phyloP scores from a whole-genome alignment of 208 protist genomes.

The Leishmania martiniquensis region DNA sequence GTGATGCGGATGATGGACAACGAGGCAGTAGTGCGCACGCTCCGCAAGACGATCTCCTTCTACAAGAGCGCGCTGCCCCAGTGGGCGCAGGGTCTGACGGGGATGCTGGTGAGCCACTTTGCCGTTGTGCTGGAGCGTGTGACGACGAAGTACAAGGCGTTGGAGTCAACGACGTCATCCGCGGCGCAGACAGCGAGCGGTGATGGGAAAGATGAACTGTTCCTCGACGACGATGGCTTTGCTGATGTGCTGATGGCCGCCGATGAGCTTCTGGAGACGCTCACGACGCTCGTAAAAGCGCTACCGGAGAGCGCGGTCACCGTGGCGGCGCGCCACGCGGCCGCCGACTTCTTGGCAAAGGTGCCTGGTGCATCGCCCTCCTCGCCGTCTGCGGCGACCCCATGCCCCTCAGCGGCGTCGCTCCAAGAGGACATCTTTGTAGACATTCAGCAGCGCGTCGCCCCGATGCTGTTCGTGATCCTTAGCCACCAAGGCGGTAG shows the following conservation, averaged over 20 bases:
- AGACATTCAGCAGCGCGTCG: conserved; percentile 61
- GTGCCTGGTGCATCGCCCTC: conserved; percentile 3
- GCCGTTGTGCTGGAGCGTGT: conserved; percentile 54
- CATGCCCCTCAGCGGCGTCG: conserved; percentile 4
- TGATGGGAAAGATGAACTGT: not conserved
- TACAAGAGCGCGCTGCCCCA: conserved; percentile 88
- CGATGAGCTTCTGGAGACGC: conserved; percentile 86
- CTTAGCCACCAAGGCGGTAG: conserved; percentile 66
- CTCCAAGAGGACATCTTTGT: conserved; percentile 53
- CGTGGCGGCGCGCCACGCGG: conserved; percentile 10
- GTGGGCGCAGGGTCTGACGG: conserved; percentile 82
- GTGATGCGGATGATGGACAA: conserved; percentile 92
- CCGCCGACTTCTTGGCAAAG: conserved; percentile 7
- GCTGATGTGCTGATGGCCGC: conserved; percentile 73
- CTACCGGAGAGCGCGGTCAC: conserved; percentile 46
- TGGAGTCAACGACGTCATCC: conserved; percentile 27
- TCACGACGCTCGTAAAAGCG: conserved; percentile 73
- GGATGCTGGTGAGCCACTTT: conserved; percentile 88
- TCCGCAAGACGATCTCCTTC: conserved; percentile 86
- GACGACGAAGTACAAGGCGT: conserved; percentile 45
- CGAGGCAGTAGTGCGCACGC: conserved; percentile 87
- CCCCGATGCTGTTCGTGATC: conserved; percentile 79
- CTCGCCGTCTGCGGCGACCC: not conserved
- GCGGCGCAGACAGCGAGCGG: not conserved
- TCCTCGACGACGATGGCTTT: conserved; percentile 57